Conservation (phyloP, 768 basidiomycete species). For the Hypsizygus marmoreus region DNA sequence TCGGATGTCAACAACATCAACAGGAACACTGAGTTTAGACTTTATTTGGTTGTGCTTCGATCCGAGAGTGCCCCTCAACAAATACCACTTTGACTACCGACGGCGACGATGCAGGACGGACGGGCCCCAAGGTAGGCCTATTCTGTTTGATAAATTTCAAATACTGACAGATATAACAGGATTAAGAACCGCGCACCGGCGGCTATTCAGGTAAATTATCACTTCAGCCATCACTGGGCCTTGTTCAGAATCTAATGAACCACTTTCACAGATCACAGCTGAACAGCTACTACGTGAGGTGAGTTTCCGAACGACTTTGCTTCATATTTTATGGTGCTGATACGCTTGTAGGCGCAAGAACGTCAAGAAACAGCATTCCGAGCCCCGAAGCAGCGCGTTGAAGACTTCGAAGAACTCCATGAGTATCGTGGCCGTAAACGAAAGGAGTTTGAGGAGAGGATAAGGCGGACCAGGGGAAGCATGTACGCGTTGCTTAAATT, state of each 20-base stretch:
- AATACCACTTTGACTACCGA: no score
- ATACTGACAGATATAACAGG: conserved; percentile 31
- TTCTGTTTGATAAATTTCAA: neutral
- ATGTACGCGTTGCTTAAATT: conserved; percentile 51
- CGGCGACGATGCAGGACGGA: conserved; percentile 20
- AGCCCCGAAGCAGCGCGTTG: conserved; percentile 93
- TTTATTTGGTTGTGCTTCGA: no score
- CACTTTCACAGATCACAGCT: conserved; percentile 79
- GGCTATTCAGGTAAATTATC: conserved; percentile 73
- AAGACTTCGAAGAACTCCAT: conserved; percentile 90
- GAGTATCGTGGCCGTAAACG: conserved; percentile 93
- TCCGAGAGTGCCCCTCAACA: no score
- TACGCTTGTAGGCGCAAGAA: conserved; percentile 79
- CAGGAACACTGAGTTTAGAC: no score
- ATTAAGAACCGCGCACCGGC: conserved; percentile 98
- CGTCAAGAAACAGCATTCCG: conserved; percentile 90
- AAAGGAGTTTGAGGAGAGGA: conserved; percentile 92
- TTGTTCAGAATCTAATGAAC: conserved; percentile 8
- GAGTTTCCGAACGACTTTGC: conserved; percentile 10
- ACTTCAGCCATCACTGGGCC: neutral
- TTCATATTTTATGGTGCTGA: conserved; percentile 1
- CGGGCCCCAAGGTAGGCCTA: conserved; percentile 14
- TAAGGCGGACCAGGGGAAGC: conserved; percentile 75
- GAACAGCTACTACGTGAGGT: conserved; percentile 97
- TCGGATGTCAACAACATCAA: no score